A percentile compares a stretch with the other conserved stretches of the same genome.
phyloP scores from a whole-genome alignment of 106 monocot species.

The Acorus gramineus region DNA sequence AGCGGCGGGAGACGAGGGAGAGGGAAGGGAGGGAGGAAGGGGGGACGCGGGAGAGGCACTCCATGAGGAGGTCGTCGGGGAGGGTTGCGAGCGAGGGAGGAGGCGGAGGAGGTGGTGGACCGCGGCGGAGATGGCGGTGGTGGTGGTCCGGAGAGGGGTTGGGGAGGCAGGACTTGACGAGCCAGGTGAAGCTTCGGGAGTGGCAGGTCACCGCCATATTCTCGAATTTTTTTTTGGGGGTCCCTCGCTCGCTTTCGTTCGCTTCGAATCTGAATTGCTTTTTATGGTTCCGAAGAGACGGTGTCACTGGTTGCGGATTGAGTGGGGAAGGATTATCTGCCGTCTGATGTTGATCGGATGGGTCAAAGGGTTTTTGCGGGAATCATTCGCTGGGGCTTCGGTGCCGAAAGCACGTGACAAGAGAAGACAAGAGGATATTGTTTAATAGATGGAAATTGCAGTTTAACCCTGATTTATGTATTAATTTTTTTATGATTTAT shows the following conservation, averaged over 20 bases:
- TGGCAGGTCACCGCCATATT: constrained; percentile 52
- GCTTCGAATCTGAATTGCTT: background rate
- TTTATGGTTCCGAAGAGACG: no score
- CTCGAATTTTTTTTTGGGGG: no score
- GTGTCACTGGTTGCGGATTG: no score
- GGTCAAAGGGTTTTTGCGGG: no score
- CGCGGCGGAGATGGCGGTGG: constrained; percentile 13
- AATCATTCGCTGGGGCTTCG: no score
- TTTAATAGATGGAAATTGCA: no score
- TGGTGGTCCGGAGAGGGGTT: constrained; percentile 24
- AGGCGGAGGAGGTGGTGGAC: constrained; percentile 3
- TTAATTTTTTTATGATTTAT: no score
- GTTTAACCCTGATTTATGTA: no score
- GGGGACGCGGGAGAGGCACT: constrained; percentile 42
- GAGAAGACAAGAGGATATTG: no score
- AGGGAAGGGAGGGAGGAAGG: constrained; percentile 48
- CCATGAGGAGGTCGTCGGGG: constrained; percentile 71
- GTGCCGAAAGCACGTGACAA: no score
- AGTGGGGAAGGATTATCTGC: no score
- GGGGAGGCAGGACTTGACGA: constrained; percentile 73
- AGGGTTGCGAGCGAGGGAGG: constrained; percentile 27
- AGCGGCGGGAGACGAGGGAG: constrained; percentile 50
- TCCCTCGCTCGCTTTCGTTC: constrained; percentile 1
- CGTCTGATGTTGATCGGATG: no score
- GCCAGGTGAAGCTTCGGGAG: constrained; percentile 63